phyloP scores from a whole-genome alignment of 305 asterid species.

The Salvia sclarea region DNA sequence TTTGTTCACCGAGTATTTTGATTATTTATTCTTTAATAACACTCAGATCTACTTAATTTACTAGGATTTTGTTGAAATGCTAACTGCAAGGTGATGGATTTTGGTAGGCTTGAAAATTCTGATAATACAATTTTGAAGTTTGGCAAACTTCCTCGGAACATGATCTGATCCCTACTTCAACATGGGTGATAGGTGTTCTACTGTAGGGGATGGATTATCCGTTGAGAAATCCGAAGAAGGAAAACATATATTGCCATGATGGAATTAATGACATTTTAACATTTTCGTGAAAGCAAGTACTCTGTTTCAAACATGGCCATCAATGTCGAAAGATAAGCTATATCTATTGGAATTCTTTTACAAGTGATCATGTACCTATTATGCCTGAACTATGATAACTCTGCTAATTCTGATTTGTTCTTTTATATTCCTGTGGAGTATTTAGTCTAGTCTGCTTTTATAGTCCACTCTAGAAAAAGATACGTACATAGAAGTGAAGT shows the following conservation, averaged over 20 bases:
- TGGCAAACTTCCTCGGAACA: slow-evolving; percentile 16
- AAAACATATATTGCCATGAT: not conserved
- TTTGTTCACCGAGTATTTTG: slow-evolving; percentile 5
- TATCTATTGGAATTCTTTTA: slow-evolving; percentile 16
- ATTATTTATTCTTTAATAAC: slow-evolving; percentile 12
- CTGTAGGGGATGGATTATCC: slow-evolving; percentile 19
- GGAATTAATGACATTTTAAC: slow-evolving; percentile 16
- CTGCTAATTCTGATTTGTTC: not conserved
- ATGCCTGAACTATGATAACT: not conserved
- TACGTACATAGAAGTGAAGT: not conserved
- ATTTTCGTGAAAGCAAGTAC: slow-evolving; percentile 22
- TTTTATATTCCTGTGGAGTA: not conserved
- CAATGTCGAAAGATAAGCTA: slow-evolving; percentile 25
- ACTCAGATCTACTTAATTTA: not conserved
- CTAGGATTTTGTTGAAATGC: not conserved
- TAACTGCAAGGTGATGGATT: too few species aligned
- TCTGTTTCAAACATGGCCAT: slow-evolving; percentile 27
- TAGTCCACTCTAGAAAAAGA: not conserved
- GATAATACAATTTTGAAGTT: slow-evolving; percentile 6
- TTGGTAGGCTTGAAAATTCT: too few species aligned
- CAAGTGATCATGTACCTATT: slow-evolving; percentile 9
- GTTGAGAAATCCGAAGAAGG: slow-evolving; percentile 7
- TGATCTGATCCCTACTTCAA: slow-evolving; percentile 11
- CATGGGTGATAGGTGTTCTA: slow-evolving; percentile 7
- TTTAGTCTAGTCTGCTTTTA: not conserved